Evolutionary conservation across 1,139 yeast species (phyloP), one percentile per base, ranked within the genome.

Genomic region (Yamadazyma mexicana): DNA sequence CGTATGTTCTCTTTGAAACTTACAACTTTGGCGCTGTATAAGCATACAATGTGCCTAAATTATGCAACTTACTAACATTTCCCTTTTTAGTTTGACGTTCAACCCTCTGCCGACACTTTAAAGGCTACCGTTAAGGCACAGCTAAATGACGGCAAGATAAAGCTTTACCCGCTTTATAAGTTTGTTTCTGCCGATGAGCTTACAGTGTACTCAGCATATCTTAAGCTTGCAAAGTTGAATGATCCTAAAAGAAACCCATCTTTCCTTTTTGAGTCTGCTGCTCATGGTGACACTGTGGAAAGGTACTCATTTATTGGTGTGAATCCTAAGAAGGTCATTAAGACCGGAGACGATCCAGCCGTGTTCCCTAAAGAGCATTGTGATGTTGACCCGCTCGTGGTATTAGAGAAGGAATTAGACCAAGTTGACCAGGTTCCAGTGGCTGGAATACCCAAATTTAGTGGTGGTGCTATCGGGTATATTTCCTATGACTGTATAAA

Each of bases 381-480:
- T 42, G 59, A 69, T 44, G 81, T 81, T 20, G 98, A 92, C 61
- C 98, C 98, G 1, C 72, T 92, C 47, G 64, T 68, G 2, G 61
- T 85, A 5, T 72, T 92, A 45, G 96, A 92, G 59, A 50, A 76
- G 33, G 96, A 91, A 58, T 70, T 92, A 66, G 59, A 69, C 9
- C 63, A 70, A 33, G 79, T 75, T 54, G 75, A 74, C 41, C 89
- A 87, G 54, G 88, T 92, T 0, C 79, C 78, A 46, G 66, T 84
- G 31, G 94, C 94, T 1, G 94, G 95, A 29, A 66, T 86, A 42
- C 97, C 97, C 8, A 78, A 77, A 47, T 71, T 91, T 42, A 82
- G 92, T 54, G 98, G 99, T 40, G 99, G 98, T 47, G 98, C 98
- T 8, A 77, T 92, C 38, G 98, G 98, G 0, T 92, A 89, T 58